Percentiles rank a stretch among this genome's conserved stretches.
phyloP scores from a whole-genome alignment of 805 yeast species.

The Scheffersomyces spartinae region DNA sequence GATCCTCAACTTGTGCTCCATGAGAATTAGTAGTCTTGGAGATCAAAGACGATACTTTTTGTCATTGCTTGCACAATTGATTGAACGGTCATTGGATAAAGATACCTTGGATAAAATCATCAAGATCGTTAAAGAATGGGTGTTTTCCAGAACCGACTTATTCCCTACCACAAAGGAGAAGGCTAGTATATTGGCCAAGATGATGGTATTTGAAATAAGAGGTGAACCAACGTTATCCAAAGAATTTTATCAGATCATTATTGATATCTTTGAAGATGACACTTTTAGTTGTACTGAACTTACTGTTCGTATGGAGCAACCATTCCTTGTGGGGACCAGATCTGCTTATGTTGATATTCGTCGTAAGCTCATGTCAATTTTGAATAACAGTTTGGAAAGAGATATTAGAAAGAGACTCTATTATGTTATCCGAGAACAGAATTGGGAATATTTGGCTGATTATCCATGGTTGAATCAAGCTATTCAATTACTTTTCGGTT shows the following conservation, averaged over 20 bases:
- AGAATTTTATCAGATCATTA: conserved; percentile 74
- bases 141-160: conserved; percentile 66
- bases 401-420: conserved; percentile 70
- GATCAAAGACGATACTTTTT: conserved; percentile 88
- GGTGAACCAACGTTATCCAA: conserved; percentile 73
- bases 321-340: conserved; percentile 89
- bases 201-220: conserved; percentile 84
- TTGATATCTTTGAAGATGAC: conserved; percentile 77
- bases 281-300: conserved; percentile 73
- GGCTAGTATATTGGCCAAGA: conserved; percentile 84
- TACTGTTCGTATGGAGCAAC: conserved; percentile 92
- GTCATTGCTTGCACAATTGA: conserved; percentile 75
- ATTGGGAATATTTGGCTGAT: conserved; percentile 93
- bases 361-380: conserved; percentile 63
- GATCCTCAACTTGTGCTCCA: conserved; percentile 63
- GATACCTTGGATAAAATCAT: conserved; percentile 65
- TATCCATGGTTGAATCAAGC: conserved; percentile 95
- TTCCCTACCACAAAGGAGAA: conserved; percentile 95
- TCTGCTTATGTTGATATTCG: conserved; percentile 67
- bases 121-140: conserved; percentile 77
- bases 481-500: conserved; percentile 69
- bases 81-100: conserved; percentile 78
- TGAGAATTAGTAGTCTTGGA: conserved; percentile 76
- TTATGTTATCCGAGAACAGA: conserved; percentile 88
- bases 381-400: conserved; percentile 66